Evolutionary conservation across 176 grass and related monocot species (phyloP).

Genomic region (Guadua angustifolia): DNA sequence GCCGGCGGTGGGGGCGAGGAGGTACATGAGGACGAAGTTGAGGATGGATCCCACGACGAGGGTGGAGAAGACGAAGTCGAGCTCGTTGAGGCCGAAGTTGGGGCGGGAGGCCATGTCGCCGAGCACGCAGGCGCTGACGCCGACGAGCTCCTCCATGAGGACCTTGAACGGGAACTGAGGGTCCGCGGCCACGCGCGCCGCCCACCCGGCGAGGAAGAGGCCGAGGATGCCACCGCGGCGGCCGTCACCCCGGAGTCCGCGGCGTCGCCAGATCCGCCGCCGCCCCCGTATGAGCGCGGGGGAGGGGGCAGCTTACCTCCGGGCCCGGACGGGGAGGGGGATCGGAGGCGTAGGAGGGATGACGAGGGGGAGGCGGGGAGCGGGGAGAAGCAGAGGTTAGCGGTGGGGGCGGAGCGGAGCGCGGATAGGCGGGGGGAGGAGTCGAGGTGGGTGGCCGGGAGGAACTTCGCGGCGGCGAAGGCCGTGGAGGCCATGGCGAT

Average conservation of each 20-base stretch:
- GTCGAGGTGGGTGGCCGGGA: conserved; percentile 45
- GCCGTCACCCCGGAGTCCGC: conserved; percentile 35
- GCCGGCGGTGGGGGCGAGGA: conserved; percentile 72
- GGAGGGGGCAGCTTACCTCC: conserved; percentile 58
- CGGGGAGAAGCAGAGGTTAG: conserved; percentile 51
- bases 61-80: conserved; percentile 93
- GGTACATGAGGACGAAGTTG: conserved; percentile 94
- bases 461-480: conserved; percentile 47
- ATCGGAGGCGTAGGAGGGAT: conserved; percentile 45
- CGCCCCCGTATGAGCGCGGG: conserved; percentile 58
- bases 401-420: conserved; percentile 30
- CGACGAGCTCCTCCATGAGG: conserved; percentile 90
- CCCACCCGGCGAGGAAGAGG: conserved; percentile 73
- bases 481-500: conserved; percentile 70
- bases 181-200: conserved; percentile 76
- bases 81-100: conserved; percentile 88
- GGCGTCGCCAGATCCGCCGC: conserved; percentile 63
- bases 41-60: conserved; percentile 92
- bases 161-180: conserved; percentile 91
- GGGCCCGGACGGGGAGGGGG: conserved; percentile 46
- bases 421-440: conserved; percentile 42
- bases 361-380: conserved; percentile 29
- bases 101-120: conserved; percentile 87
- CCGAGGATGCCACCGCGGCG: conserved; percentile 56
- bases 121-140: conserved; percentile 72